Evolutionary conservation across 2,329 filamentous ascomycete species (phyloP).

Genomic region (Pseudonectria buxi): DNA sequence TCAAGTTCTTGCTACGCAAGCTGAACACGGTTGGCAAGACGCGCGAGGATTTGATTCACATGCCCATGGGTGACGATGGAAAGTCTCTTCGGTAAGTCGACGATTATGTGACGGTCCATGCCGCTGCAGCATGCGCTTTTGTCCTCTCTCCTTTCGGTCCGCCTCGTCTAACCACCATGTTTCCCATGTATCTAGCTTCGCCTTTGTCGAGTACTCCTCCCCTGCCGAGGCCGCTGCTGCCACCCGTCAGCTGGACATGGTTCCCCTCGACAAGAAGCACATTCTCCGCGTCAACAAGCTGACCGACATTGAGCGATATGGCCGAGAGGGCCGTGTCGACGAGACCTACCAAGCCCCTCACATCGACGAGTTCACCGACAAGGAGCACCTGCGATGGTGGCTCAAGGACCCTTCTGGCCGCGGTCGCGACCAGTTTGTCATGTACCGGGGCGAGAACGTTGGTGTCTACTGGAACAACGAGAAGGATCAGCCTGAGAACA

Average conservation of each 20-base stretch:
- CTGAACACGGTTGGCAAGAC: slow-evolving; percentile 79
- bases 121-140: neutral
- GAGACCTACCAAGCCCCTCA: slow-evolving; percentile 81
- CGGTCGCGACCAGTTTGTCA: slow-evolving; percentile 89
- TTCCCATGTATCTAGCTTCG: slow-evolving; percentile 56
- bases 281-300: slow-evolving; percentile 95
- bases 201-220: slow-evolving; percentile 93
- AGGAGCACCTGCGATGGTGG: slow-evolving; percentile 93
- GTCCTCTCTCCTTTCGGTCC: slow-evolving; percentile 1
- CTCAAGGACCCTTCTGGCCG: slow-evolving; percentile 72
- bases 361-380: slow-evolving; percentile 79
- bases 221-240: slow-evolving; percentile 84
- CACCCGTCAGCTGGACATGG: slow-evolving; percentile 78
- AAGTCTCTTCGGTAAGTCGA: slow-evolving; percentile 72
- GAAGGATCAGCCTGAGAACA: slow-evolving; percentile 76
- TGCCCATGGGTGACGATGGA: slow-evolving; percentile 85
- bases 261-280: slow-evolving; percentile 93
- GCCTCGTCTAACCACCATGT: neutral
- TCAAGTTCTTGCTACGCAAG: slow-evolving; percentile 95
- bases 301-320: slow-evolving; percentile 94
- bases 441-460: slow-evolving; percentile 87
- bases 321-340: slow-evolving; percentile 85
- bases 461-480: slow-evolving; percentile 99
- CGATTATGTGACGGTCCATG: neutral
- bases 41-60: slow-evolving; percentile 80